These are phyloP conservation scores for Russula sp. DNA, from an alignment of 768 basidiomycete genomes.

Conservation along the genomic window DNA sequence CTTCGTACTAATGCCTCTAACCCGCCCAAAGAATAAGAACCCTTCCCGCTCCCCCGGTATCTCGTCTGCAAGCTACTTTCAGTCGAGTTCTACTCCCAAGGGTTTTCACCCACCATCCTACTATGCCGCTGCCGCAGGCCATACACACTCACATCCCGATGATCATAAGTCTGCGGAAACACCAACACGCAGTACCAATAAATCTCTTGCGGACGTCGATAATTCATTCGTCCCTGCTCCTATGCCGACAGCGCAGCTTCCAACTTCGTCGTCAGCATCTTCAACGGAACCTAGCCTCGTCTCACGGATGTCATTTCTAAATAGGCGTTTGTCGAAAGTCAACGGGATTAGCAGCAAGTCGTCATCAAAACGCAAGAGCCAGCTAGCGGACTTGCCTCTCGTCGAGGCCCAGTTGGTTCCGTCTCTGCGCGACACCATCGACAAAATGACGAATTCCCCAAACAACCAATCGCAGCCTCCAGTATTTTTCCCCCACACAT, in stretches of 20 bases:
- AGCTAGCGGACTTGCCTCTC: slow-evolving; percentile 47
- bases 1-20: slow-evolving; percentile 16
- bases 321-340: slow-evolving; percentile 6
- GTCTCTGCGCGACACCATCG: slow-evolving; percentile 63
- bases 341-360: slow-evolving; percentile 9
- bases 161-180: not conserved
- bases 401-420: slow-evolving; percentile 61
- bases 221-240: slow-evolving; percentile 2
- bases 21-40: slow-evolving; percentile 13
- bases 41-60: slow-evolving; percentile 19
- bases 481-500: not conserved
- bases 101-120: slow-evolving; percentile 31
- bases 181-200: not conserved
- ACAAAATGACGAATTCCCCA: slow-evolving; percentile 52
- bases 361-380: slow-evolving; percentile 31
- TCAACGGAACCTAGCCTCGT: slow-evolving; percentile 16
- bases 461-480: slow-evolving; percentile 5
- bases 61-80: slow-evolving; percentile 15
- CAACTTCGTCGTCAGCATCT: slow-evolving; percentile 19
- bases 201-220: not conserved
- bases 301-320: slow-evolving; percentile 20
- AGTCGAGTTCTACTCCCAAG: slow-evolving; percentile 19
- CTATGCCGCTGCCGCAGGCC: slow-evolving; percentile 32
- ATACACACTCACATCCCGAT: slow-evolving; percentile 17
- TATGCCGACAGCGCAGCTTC: slow-evolving; percentile 14